phyloP scores from a whole-genome alignment of 768 basidiomycete genomes.

The Boletus rubescentipes region DNA sequence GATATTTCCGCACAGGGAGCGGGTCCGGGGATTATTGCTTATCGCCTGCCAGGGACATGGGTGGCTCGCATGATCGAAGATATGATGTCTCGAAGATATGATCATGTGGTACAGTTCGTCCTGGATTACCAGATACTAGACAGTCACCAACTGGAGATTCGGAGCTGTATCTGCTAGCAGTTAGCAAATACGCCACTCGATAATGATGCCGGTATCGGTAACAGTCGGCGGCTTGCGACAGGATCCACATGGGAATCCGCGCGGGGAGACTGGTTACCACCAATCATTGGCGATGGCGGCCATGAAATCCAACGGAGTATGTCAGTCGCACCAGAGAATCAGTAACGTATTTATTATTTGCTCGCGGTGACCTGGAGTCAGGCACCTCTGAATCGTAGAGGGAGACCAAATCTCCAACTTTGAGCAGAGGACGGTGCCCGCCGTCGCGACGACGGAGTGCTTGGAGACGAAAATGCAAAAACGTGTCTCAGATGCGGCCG shows the following conservation, averaged over 20 bases:
- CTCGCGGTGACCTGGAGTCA: neutral
- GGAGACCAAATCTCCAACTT: conserved; percentile 3
- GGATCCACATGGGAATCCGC: neutral
- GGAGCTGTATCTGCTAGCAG: neutral
- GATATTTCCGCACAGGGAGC: neutral
- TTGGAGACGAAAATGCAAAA: neutral
- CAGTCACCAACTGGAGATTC: neutral
- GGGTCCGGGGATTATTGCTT: neutral
- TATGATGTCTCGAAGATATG: no score
- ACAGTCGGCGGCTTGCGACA: neutral
- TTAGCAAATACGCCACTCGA: neutral
- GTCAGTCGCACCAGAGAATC: no score
- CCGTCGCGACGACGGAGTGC: neutral
- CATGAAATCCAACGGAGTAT: no score
- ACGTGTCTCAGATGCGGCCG: neutral
- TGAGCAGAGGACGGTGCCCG: neutral
- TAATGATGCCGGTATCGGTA: neutral
- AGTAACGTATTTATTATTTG: neutral
- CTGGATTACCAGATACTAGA: neutral
- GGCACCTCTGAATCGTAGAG: neutral
- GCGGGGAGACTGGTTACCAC: no score
- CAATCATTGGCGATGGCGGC: no score
- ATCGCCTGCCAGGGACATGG: neutral
- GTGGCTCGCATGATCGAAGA: neutral
- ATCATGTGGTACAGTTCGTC: neutral